Evolutionary conservation across 2,329 filamentous ascomycete species (phyloP).

Genomic region (Trichophyton benhamiae): DNA sequence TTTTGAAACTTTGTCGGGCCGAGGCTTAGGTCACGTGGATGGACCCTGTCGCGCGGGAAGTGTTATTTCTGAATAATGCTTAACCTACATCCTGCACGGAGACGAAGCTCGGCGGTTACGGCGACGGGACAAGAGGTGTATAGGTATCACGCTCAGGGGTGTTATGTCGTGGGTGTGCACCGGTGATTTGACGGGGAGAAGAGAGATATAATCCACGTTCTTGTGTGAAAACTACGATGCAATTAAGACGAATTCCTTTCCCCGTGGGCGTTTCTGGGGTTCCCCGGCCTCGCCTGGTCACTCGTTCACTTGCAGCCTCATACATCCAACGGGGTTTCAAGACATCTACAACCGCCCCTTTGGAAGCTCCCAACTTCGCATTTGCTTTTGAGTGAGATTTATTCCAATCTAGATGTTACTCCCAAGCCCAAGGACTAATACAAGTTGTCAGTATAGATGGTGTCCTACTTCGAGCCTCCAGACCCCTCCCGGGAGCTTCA

Average conservation of each 20-base stretch:
- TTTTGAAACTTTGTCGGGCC: background rate
- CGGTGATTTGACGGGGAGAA: background rate
- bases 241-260: background rate
- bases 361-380: conserved; percentile 26
- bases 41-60: background rate
- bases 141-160: too few relatives aligned
- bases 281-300: background rate
- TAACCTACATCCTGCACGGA: too few relatives aligned
- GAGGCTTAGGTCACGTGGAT: background rate
- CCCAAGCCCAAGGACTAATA: background rate
- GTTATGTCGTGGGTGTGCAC: background rate
- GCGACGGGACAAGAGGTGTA: too few relatives aligned
- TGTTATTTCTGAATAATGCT: too few relatives aligned
- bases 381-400: conserved; percentile 36
- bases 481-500: conserved; percentile 65
- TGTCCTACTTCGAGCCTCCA: conserved; percentile 74
- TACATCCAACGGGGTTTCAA: conserved; percentile 6
- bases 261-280: background rate
- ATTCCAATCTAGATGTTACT: background rate
- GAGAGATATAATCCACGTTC: background rate
- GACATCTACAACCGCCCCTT: background rate
- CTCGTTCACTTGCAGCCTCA: background rate
- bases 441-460: conserved; percentile 61
- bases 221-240: background rate
- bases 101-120: too few relatives aligned